Percentiles rank a stretch among this genome's conserved stretches.
Evolutionary conservation across 2,329 filamentous ascomycete species (phyloP).

Genomic region (Cladosporium sp.): DNA sequence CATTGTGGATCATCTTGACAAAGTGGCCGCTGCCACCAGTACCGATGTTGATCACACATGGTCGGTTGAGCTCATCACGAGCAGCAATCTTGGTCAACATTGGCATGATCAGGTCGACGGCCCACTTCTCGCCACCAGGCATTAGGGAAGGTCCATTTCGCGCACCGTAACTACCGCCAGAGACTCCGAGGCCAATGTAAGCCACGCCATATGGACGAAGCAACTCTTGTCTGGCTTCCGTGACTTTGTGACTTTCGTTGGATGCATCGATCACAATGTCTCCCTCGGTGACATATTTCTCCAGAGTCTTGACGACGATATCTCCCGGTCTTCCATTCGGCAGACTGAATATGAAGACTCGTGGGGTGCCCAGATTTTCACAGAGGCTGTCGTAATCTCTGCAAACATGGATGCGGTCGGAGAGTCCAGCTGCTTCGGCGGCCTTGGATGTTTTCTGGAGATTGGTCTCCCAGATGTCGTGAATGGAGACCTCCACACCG

Average conservation of each 20-base stretch:
- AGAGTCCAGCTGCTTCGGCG: constrained; percentile 20
- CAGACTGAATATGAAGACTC: constrained; percentile 42
- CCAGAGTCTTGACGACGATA: constrained; percentile 28
- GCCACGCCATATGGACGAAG: constrained; percentile 45
- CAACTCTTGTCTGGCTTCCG: constrained; percentile 49
- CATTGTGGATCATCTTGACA: constrained; percentile 61
- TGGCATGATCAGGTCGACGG: constrained; percentile 48
- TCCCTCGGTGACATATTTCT: constrained; percentile 42
- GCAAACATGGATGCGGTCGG: constrained; percentile 30
- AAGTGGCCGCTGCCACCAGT: constrained; percentile 54
- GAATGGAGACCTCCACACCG: constrained; percentile 39
- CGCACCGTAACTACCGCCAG: constrained; percentile 55
- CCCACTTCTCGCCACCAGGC: constrained; percentile 48
- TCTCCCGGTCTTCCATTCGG: constrained; percentile 32
- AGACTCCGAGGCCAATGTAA: constrained; percentile 56
- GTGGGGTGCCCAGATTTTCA: constrained; percentile 28
- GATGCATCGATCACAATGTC: constrained; percentile 57
- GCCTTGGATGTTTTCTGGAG: constrained; percentile 27
- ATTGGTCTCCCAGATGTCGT: constrained; percentile 36
- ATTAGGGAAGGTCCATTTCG: constrained; percentile 52
- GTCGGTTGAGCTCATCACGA: constrained; percentile 45
- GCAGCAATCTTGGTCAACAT: constrained; percentile 50
- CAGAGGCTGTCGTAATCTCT: constrained; percentile 36
- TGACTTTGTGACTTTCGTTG: constrained; percentile 54
- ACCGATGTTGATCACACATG: constrained; percentile 50